Evolutionary conservation across 176 grass and related monocot species (phyloP), one percentile per base, ranked within the genome.

Genomic region (Lolium rigidum): DNA sequence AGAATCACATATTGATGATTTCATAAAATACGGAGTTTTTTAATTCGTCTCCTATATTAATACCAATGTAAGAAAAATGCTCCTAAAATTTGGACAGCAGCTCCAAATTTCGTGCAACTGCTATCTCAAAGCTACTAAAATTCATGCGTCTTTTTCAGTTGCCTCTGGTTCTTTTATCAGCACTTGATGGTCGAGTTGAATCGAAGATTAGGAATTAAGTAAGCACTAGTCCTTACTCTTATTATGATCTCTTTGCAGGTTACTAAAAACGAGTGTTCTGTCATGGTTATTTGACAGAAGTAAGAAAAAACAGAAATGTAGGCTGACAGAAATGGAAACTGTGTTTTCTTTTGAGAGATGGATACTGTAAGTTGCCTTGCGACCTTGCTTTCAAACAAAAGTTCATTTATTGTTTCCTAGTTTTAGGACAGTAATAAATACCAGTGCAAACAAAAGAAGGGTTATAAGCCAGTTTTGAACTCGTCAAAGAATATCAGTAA

Each of bases 281-380:
- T 71, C 69, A 13, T 71, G 39, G 69, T 46, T 12, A 71, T 71
- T 71, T 71, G 9, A 71, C 8, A 46, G 17, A 71, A 71, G 20
- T 38, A 71, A 71, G 64, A 2, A 71, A 71, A 71, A 0, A 35
- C 31, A 35, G 31, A 3, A 70, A 18, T 46, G 37, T 43, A 71
- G 20, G 69, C 39, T 35, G 20, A 10, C 11, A 71, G 18, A 70
- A n/a, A 10, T 43, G 15, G 67, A 43, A 43, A 35, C 31, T 35
- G 31, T 35, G 31, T 35, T 35, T 35, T 35, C 2, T 35, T 35
- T 35, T 28, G 26, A 35, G 31, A 35, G 31, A 35, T 35, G 31
- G 31, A 35, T 35, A 52, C 17, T 46, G 18, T 46, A 20, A 71
- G 69, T 22, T 46, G 39, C 20, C 69, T 28, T 28, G 26, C 26